Evolutionary conservation across 176 grass and related monocot genomes (phyloP).

Genomic region (Carex littledalei): DNA sequence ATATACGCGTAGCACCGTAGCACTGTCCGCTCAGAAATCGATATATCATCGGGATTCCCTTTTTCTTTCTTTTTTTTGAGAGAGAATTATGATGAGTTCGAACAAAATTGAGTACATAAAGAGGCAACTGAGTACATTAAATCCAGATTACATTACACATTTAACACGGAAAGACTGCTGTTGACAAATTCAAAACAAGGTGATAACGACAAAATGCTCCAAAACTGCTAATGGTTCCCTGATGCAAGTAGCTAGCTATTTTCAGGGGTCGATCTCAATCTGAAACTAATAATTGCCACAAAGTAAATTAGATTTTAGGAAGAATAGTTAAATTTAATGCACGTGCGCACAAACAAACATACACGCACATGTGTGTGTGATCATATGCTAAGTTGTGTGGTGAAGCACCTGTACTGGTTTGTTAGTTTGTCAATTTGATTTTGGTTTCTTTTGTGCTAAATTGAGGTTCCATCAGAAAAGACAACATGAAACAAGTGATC

Average conservation of each 20-base stretch:
- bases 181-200: conserved; percentile 21
- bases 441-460: background rate
- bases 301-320: background rate
- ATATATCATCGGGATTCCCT: background rate
- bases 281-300: conserved; percentile 3
- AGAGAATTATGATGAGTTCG: conserved; percentile 1
- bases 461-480: background rate
- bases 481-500: background rate
- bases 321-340: background rate
- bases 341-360: background rate
- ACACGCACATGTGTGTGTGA: background rate
- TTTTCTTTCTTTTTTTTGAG: background rate
- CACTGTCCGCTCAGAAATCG: background rate
- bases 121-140: background rate
- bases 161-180: background rate
- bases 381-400: background rate
- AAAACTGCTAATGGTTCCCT: conserved; percentile 12
- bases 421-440: background rate
- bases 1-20: no score
- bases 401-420: background rate
- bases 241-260: conserved; percentile 3
- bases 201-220: background rate
- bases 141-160: conserved; percentile 1
- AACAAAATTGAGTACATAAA: background rate
- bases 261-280: background rate